Percentiles rank a stretch among this genome's conserved stretches.
phyloP scores from a whole-genome alignment of 2,329 filamentous ascomycete genomes.

The Colletotrichum liriopes region DNA sequence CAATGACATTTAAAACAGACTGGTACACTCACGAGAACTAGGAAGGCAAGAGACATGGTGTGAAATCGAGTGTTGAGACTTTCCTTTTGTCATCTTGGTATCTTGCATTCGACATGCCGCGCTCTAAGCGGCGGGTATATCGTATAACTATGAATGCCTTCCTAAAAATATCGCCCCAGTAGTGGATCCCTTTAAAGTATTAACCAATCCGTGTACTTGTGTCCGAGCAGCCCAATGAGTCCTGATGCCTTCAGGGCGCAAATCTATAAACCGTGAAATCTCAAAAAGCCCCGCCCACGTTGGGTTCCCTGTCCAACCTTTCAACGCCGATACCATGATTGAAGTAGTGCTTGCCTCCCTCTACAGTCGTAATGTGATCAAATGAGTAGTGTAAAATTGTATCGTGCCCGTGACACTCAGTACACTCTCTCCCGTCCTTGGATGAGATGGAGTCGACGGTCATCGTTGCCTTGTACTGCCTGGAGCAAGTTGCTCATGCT shows the following conservation, averaged over 20 bases:
- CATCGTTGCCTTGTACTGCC: constrained; percentile 36
- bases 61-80: not conserved
- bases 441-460: constrained; percentile 54
- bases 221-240: constrained; percentile 30
- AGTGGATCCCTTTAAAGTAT: constrained; percentile 9
- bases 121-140: constrained; percentile 35
- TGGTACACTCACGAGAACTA: not conserved
- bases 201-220: constrained; percentile 24
- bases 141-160: constrained; percentile 15
- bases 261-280: constrained; percentile 24
- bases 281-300: constrained; percentile 15
- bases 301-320: not conserved
- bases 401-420: constrained; percentile 26
- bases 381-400: constrained; percentile 17
- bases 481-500: constrained; percentile 41
- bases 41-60: too few relatives aligned
- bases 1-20: not conserved
- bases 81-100: not conserved
- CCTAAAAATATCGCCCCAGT: constrained; percentile 6
- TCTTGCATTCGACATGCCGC: constrained; percentile 29
- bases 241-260: constrained; percentile 36
- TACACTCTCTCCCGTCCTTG: constrained; percentile 55
- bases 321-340: constrained; percentile 36
- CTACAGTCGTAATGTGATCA: constrained; percentile 22
- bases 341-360: constrained; percentile 8